These are phyloP conservation scores for Ophiorrhiza pumila DNA, from an alignment of 257 asterid species.

Conservation along the genomic window DNA sequence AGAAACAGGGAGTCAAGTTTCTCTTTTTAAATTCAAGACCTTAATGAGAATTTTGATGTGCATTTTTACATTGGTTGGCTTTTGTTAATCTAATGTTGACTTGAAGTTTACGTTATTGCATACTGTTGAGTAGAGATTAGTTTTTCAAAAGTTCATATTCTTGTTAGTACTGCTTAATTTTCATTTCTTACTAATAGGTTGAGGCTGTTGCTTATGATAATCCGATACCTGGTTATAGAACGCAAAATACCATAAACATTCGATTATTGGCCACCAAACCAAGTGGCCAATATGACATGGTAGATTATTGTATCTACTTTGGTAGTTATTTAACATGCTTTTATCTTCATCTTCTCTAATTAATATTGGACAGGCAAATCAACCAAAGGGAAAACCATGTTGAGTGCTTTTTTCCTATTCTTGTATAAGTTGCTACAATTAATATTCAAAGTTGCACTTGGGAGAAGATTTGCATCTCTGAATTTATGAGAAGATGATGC, in stretches of 20 bases:
- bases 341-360: background rate
- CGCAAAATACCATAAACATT: slow-evolving; percentile 46
- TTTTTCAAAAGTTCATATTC: background rate
- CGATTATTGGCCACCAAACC: slow-evolving; percentile 62
- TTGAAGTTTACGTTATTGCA: background rate
- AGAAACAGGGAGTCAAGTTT: slow-evolving; percentile 39
- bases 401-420: background rate
- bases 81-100: background rate
- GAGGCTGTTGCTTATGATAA: slow-evolving; percentile 57
- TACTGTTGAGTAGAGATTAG: background rate
- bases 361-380: background rate
- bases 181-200: slow-evolving; percentile 30
- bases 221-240: slow-evolving; percentile 53
- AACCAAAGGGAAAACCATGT: background rate
- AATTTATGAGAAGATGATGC: background rate
- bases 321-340: background rate
- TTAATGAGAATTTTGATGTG: background rate
- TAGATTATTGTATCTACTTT: slow-evolving; percentile 11
- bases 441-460: background rate
- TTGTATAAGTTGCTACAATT: background rate
- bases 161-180: background rate
- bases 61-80: background rate
- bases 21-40: slow-evolving; percentile 7
- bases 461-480: background rate
- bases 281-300: slow-evolving; percentile 53